Evolutionary conservation across 805 yeast genomes (phyloP).

Genomic region (Starmerella stigmatis): DNA sequence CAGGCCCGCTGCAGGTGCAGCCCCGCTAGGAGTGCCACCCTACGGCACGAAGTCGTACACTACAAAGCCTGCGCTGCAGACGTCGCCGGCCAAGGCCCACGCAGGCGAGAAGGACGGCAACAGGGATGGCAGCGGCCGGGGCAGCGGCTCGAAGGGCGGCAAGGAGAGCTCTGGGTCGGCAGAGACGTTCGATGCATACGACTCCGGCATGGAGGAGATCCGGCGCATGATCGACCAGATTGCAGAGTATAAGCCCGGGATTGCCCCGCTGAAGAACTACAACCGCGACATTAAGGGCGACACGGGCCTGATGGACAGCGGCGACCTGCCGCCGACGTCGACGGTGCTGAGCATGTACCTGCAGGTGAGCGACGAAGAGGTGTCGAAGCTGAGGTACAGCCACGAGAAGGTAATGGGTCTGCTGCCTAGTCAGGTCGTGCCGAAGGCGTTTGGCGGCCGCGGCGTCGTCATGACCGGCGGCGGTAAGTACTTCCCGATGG

Average conservation of each 20-base stretch:
- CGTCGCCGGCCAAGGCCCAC: not conserved
- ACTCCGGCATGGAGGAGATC: slow-evolving; percentile 9
- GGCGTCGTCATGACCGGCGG: slow-evolving; percentile 72
- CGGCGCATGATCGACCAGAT: slow-evolving; percentile 7
- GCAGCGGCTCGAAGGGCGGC: slow-evolving; percentile 5
- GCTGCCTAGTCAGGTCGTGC: slow-evolving; percentile 13
- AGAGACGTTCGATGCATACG: not conserved
- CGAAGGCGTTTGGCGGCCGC: slow-evolving; percentile 29
- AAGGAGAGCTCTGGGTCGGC: not conserved
- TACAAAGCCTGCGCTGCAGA: not conserved
- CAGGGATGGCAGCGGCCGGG: not conserved
- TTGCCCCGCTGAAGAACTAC: slow-evolving; percentile 37
- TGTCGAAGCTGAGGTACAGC: slow-evolving; percentile 8
- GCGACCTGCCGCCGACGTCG: slow-evolving; percentile 18
- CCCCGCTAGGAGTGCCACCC: not conserved
- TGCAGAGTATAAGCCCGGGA: slow-evolving; percentile 17
- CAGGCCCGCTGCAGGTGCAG: not conserved
- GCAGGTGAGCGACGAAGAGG: slow-evolving; percentile 16
- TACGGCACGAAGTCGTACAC: slow-evolving; percentile 3
- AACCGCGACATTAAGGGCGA: slow-evolving; percentile 34
- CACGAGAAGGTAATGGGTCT: slow-evolving; percentile 15
- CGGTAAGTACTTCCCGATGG: slow-evolving; percentile 63
- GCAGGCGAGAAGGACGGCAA: not conserved
- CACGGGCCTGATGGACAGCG: slow-evolving; percentile 23
- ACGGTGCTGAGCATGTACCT: slow-evolving; percentile 16